Base-by-base conservation (phyloP, 2,329 filamentous ascomycete genomes). In the Fusarium ramigenum region DNA sequence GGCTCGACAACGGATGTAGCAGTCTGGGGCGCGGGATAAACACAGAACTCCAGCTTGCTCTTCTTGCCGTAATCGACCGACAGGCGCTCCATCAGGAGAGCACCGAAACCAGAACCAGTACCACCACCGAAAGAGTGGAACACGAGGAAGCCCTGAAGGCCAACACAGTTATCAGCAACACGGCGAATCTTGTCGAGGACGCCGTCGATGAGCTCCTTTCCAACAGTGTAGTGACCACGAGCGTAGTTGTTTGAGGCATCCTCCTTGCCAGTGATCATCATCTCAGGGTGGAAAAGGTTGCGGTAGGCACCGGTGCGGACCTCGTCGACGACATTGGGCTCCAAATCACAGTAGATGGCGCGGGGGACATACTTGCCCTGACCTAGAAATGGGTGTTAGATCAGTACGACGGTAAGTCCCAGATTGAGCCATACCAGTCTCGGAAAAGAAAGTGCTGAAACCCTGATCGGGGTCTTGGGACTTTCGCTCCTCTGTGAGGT, bases 201-300 rank as follows among this genome's bases (percentile, higher is more conserved):
- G 84, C 95, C 92, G 85, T 99, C 96, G 80, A 98, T 98, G 85
- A 99, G 91, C 90, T 99, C 96, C 91, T 98, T 98, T 84, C 96
- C 96, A 80, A 98, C 95, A 75, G 96, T 99, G 91, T 99, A 99
- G 90, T 99, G 96, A 78, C 96, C 96, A 90, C 96, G 96, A 80
- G 96, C 96, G 83, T 98, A 98, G 92, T 99, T 99, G 93, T 99
- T 99, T 79, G 96, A 98, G 78, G 96, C 96, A 92, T 98, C 96
- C 90, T 98, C 96, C 92, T 98, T 98, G 87, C 96, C 96, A 76
- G 94, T 97, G 86, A 99, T 98, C 96, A 99, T 97, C 88, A 97
- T 93, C 88, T 98, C 96, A 69, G 96, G 96, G 89, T 98, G 96
- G 92, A 98, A 98, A 76, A 99, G 93, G 83, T 90, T 93, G 82